These are phyloP conservation scores for Plectosphaerella plurivora DNA, from an alignment of 2,329 filamentous ascomycete genomes.

Conservation along the genomic window DNA sequence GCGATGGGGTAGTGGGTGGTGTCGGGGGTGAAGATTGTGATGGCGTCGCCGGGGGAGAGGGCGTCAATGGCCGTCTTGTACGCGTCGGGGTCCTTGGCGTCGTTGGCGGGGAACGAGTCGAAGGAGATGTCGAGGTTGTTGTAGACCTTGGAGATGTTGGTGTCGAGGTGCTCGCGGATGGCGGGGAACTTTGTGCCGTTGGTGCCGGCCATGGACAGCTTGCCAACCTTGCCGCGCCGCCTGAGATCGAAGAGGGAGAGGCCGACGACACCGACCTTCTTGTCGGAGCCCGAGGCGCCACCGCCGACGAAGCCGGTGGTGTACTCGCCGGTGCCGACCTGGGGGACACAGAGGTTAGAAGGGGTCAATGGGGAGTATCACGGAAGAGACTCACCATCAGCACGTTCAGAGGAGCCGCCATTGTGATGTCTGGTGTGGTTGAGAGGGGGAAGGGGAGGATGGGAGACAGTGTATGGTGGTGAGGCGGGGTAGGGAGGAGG, in stretches of 20 bases:
- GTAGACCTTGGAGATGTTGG: constrained; percentile 85
- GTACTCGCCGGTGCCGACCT: constrained; percentile 93
- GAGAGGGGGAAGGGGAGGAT: background rate
- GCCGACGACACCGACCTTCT: constrained; percentile 92
- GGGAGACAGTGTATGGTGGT: background rate
- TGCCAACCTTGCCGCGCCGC: constrained; percentile 80
- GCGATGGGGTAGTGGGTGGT: constrained; percentile 91
- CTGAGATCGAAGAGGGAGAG: constrained; percentile 86
- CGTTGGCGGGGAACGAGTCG: constrained; percentile 74
- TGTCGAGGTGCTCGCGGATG: constrained; percentile 82
- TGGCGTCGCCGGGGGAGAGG: constrained; percentile 75
- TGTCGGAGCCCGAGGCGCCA: constrained; percentile 81
- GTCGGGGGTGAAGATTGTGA: constrained; percentile 95
- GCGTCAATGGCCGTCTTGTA: constrained; percentile 88
- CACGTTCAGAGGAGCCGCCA: constrained; percentile 53
- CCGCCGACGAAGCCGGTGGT: constrained; percentile 90
- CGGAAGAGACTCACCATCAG: constrained; percentile 53
- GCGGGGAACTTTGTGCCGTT: constrained; percentile 87
- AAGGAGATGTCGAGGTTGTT: constrained; percentile 87
- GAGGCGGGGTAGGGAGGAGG: background rate
- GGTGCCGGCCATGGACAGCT: constrained; percentile 84
- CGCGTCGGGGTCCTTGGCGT: constrained; percentile 68
- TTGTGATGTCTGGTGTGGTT: background rate
- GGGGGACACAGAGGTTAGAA: background rate
- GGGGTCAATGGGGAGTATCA: background rate